Evolutionary conservation across 331 rosid species (phyloP).

Genomic region (Pyracantha coccinea): DNA sequence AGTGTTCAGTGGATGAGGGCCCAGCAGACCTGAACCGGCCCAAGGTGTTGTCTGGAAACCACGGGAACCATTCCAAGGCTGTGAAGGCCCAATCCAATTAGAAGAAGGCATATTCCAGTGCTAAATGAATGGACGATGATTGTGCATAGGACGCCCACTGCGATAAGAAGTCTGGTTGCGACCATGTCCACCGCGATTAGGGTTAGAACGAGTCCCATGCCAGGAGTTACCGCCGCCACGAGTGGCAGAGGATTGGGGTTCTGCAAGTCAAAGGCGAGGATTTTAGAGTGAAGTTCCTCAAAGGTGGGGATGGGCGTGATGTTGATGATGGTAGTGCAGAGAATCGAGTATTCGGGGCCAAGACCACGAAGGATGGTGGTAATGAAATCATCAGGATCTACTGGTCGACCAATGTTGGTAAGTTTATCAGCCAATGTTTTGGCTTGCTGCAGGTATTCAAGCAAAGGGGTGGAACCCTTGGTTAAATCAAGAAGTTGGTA

Average conservation of each 20-base stretch:
- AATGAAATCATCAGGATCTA: no score
- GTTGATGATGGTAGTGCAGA: no score
- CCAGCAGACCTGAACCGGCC: no score
- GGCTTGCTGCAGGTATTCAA: background rate
- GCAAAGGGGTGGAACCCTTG: background rate
- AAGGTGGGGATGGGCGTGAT: no score
- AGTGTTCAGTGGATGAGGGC: no score
- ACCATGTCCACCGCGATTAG: no score
- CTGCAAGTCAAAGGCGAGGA: fast-evolving
- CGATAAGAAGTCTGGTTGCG: fast-evolving
- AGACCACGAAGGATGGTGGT: fast-evolving
- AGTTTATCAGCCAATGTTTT: background rate
- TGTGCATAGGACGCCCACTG: fast-evolving
- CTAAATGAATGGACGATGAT: fast-evolving
- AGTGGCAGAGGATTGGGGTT: no score
- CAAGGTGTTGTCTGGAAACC: no score
- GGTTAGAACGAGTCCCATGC: no score
- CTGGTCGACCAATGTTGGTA: fast-evolving
- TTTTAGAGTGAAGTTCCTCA: no score
- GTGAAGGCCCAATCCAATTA: no score
- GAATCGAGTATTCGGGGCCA: no score
- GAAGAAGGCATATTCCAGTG: fast-evolving
- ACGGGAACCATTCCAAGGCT: fast-evolving
- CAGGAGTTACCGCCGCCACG: fast-evolving
- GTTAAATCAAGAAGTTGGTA: background rate